phyloP scores from a whole-genome alignment of 768 basidiomycete genomes.

The Coprinopsis marcescibilis region DNA sequence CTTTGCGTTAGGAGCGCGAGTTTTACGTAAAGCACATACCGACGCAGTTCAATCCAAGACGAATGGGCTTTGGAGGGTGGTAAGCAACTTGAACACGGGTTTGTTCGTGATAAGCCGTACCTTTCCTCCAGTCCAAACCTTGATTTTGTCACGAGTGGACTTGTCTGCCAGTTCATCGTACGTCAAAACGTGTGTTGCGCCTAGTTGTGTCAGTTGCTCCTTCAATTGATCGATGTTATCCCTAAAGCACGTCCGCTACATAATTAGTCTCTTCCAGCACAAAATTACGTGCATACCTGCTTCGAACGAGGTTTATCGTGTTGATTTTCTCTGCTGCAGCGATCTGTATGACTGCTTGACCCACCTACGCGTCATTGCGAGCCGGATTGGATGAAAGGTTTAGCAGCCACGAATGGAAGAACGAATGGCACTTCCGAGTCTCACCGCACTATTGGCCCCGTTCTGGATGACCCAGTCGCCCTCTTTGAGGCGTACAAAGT shows the following conservation, averaged over 20 bases:
- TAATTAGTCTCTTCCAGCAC: not conserved
- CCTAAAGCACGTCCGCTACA: conserved; percentile 24
- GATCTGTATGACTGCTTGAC: conserved; percentile 83
- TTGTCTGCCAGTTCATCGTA: conserved; percentile 69
- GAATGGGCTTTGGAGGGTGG: conserved; percentile 27
- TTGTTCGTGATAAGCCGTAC: conserved; percentile 28
- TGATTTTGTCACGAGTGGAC: conserved; percentile 44
- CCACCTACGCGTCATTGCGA: conserved; percentile 41
- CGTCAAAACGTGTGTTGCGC: conserved; percentile 72
- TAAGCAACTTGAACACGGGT: conserved; percentile 2
- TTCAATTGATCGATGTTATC: conserved; percentile 48
- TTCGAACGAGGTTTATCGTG: conserved; percentile 78
- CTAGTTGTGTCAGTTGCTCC: conserved; percentile 47
- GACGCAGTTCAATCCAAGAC: conserved; percentile 48
- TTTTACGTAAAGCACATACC: conserved; percentile 21
- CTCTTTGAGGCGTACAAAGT: conserved; percentile 55
- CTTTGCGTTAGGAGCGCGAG: not conserved
- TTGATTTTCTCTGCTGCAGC: conserved; percentile 65
- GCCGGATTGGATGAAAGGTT: not conserved
- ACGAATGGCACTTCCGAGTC: conserved; percentile 17
- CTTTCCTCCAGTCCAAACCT: conserved; percentile 59
- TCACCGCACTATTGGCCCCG: conserved; percentile 77
- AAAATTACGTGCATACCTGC: conserved; percentile 39
- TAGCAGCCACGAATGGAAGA: not conserved
- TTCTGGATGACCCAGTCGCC: conserved; percentile 86